Evolutionary conservation across 352 stramenopile genomes (phyloP).

Genomic region (Globisporangium canariense): DNA sequence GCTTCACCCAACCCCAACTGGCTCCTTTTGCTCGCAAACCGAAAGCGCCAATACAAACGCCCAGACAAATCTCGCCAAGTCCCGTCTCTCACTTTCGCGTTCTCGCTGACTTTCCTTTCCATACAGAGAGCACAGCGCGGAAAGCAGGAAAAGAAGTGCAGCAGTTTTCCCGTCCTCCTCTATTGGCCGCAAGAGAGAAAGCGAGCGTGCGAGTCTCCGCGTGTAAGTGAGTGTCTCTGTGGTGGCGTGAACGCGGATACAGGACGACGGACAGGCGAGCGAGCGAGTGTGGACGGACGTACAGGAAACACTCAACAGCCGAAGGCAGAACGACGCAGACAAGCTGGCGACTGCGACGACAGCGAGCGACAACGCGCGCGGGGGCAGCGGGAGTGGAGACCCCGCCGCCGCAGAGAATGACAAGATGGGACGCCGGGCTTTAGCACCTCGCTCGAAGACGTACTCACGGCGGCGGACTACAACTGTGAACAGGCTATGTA

Average conservation of each 20-base stretch:
- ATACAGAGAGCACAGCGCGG: background rate
- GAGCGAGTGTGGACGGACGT: background rate
- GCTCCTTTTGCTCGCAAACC: background rate
- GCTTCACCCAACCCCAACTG: background rate
- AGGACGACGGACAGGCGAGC: background rate
- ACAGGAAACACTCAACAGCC: background rate
- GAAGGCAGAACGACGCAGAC: conserved; percentile 4
- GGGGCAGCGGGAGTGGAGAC: conserved; percentile 4
- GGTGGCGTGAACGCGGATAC: background rate
- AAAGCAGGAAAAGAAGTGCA: background rate
- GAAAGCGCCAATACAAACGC: background rate
- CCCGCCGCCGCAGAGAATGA: conserved; percentile 16
- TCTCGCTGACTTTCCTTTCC: background rate
- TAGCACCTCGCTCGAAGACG: background rate
- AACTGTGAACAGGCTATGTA: background rate
- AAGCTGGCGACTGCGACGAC: conserved; percentile 15
- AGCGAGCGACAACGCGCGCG: background rate
- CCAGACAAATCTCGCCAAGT: background rate
- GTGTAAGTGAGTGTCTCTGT: background rate
- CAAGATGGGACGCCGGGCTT: conserved; percentile 6
- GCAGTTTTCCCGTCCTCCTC: background rate
- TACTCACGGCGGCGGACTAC: background rate
- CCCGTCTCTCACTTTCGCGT: background rate
- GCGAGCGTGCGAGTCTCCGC: background rate
- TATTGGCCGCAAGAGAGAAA: background rate